Evolutionary conservation across 352 stramenopile species (phyloP).

Genomic region (Phytophthora aleatoria): DNA sequence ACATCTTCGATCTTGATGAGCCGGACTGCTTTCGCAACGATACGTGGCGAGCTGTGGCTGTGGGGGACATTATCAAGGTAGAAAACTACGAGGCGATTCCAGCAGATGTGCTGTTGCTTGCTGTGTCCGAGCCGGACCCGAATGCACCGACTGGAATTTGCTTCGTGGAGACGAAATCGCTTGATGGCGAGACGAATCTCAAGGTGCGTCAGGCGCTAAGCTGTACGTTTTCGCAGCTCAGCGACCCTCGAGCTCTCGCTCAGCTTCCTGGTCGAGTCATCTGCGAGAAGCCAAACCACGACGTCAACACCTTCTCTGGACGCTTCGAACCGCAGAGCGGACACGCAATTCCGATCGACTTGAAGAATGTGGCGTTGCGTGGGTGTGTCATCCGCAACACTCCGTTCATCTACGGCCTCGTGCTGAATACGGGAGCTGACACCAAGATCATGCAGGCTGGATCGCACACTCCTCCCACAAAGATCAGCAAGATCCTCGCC

Average conservation of each 20-base stretch:
- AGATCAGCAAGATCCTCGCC: slow-evolving; percentile 83
- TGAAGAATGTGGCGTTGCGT: slow-evolving; percentile 84
- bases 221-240: slow-evolving; percentile 86
- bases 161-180: slow-evolving; percentile 89
- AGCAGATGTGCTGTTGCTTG: slow-evolving; percentile 80
- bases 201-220: slow-evolving; percentile 84
- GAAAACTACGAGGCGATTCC: slow-evolving; percentile 87
- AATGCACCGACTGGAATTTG: slow-evolving; percentile 72
- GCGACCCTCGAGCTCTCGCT: slow-evolving; percentile 64
- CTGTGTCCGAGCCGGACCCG: slow-evolving; percentile 70
- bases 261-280: slow-evolving; percentile 72
- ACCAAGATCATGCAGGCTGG: slow-evolving; percentile 91
- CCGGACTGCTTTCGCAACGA: slow-evolving; percentile 53
- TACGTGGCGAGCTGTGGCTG: slow-evolving; percentile 65
- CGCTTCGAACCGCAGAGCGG: slow-evolving; percentile 76
- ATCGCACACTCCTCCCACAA: slow-evolving; percentile 64
- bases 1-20: slow-evolving; percentile 63
- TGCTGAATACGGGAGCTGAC: slow-evolving; percentile 82
- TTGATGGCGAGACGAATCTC: slow-evolving; percentile 88
- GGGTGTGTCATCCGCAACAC: slow-evolving; percentile 89
- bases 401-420: slow-evolving; percentile 75
- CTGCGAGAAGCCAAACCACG: slow-evolving; percentile 85
- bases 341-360: slow-evolving; percentile 81
- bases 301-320: slow-evolving; percentile 87
- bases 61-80: slow-evolving; percentile 88